phyloP scores from a whole-genome alignment of 768 basidiomycete species.

The Suillus subaureus region DNA sequence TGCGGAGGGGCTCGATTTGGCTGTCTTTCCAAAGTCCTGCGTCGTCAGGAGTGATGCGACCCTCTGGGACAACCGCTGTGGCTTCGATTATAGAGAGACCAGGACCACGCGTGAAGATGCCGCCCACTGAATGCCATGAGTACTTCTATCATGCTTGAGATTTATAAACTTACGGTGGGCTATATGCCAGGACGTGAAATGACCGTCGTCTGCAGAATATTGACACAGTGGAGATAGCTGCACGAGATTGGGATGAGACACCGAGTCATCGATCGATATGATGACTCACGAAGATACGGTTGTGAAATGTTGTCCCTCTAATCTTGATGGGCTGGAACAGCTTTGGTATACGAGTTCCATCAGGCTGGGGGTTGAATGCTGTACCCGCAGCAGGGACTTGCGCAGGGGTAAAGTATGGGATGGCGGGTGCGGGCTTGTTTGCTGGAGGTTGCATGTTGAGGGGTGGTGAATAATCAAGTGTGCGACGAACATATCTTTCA shows the following conservation, averaged over 20 bases:
- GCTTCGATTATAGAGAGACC: constrained; percentile 69
- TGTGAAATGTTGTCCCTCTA: constrained; percentile 53
- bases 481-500: too few relatives aligned
- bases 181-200: constrained; percentile 56
- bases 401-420: constrained; percentile 49
- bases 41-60: constrained; percentile 70
- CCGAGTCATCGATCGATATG: not conserved
- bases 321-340: constrained; percentile 61
- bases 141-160: not conserved
- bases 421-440: constrained; percentile 44
- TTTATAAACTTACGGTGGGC: constrained; percentile 41
- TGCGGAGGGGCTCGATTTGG: constrained; percentile 48
- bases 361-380: constrained; percentile 43
- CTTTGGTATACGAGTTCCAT: constrained; percentile 41
- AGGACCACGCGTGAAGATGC: constrained; percentile 54
- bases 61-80: constrained; percentile 59
- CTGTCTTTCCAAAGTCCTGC: constrained; percentile 64
- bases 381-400: constrained; percentile 48
- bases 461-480: not conserved
- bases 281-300: constrained; percentile 52
- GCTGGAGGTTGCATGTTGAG: constrained; percentile 13
- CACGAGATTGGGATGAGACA: not conserved
- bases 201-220: constrained; percentile 58
- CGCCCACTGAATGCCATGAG: constrained; percentile 42
- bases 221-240: constrained; percentile 61